Evolutionary conservation across 2,329 filamentous ascomycete species (phyloP), one percentile per base, ranked within the genome.

Genomic region (Aspergillus sp.): DNA sequence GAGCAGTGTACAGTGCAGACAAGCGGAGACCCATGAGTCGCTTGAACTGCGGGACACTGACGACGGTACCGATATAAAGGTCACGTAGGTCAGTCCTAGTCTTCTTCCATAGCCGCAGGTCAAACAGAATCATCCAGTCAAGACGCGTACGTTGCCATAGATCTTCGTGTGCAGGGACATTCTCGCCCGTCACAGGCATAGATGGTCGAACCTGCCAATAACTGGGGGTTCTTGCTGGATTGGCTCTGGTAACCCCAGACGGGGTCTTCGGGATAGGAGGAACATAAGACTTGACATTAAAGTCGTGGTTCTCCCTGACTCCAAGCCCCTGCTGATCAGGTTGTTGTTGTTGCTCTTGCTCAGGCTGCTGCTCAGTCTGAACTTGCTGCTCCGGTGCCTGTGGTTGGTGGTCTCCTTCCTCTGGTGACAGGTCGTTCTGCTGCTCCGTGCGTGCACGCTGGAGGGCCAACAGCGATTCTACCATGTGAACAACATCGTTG

Each of bases 41-140:
- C 71, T 98, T 98, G 77, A 98, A 98, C 62, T 94, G 81, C 4
- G 93, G 91, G 46, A 98, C 88, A 4, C 88, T 88, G 42, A 98
- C 90, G 4, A 98, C 88, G 0, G 93, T 98, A 42, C 88, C 93
- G 57, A 98, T 95, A 68, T 96, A 97, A 1, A 98, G 79, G 52
- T 95, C 86, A 30, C 93, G 83, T 47, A 98, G 77, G 62, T 94
- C 87, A 43, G 91, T 89, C 47, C 93, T 82, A 30, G 94, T 80
- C 64, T 89, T 93, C 70, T 98, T 98, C 93, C 93, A 98, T 77
- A 98, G 82, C 38, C 93, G 78, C 44, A 98, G 71, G 64, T 98
- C 93, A 63, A 95, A 98, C 6, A 98, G 74, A 29, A 98, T 88
- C 61, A 98, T 78, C 80, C 88, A 95, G 67, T 98, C 93, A 4